These are phyloP conservation scores for Erysimum cheiri DNA, from an alignment of 441 rosid genomes.

Conservation along the genomic window DNA sequence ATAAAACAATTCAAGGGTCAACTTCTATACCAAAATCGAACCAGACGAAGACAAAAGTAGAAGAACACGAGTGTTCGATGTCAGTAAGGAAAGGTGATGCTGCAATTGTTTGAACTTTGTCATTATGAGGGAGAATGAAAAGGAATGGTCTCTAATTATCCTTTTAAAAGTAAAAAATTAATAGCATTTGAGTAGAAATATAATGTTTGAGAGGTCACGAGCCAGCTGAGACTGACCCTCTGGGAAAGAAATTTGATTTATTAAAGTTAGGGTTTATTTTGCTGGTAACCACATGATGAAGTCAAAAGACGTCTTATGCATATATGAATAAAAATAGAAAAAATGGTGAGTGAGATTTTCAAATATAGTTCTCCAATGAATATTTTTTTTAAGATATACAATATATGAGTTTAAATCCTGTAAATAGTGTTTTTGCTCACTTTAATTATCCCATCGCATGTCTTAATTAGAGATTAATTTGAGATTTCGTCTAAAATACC, in stretches of 20 bases:
- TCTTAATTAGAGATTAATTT: constrained; percentile 7
- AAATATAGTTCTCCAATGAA: not conserved
- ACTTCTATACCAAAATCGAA: constrained; percentile 38
- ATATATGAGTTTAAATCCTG: not conserved
- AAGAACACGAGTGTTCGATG: constrained; percentile 34
- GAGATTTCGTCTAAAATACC: constrained; percentile 4
- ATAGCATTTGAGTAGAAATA: constrained; percentile 35
- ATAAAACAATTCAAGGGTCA: constrained; percentile 46
- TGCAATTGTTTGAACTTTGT: constrained; percentile 19
- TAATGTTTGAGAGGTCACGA: constrained; percentile 33
- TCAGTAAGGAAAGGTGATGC: constrained; percentile 39
- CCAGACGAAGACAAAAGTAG: constrained; percentile 41
- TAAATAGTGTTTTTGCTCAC: not conserved
- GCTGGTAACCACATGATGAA: constrained; percentile 13
- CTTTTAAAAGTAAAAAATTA: constrained; percentile 6
- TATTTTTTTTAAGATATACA: not conserved
- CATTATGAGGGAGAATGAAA: constrained; percentile 37
- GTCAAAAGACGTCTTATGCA: not conserved
- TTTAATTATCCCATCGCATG: not conserved
- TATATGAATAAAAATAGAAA: constrained; percentile 10
- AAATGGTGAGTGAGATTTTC: constrained; percentile 5
- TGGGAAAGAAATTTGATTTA: not conserved
- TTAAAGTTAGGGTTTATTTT: constrained; percentile 8
- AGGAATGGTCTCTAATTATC: constrained; percentile 39
- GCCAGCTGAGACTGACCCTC: constrained; percentile 27